Conservation (phyloP, 768 basidiomycete species). For the Boletus rex-veris region DNA sequence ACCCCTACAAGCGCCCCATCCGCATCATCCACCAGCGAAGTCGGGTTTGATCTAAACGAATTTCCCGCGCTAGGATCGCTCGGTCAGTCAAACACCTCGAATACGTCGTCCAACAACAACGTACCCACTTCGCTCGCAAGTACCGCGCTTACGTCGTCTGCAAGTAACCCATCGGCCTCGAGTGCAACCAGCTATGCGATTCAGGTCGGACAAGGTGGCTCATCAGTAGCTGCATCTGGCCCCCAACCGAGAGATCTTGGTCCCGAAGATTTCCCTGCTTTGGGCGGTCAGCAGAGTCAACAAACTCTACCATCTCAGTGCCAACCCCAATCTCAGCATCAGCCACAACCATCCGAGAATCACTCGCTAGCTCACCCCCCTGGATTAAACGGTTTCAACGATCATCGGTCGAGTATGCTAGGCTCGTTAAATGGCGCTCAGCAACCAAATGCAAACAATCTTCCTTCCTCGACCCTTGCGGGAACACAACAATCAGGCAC, state of each 20-base stretch:
- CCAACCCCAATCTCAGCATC: slow-evolving; percentile 30
- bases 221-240: slow-evolving; percentile 8
- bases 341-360: slow-evolving; percentile 31
- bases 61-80: slow-evolving; percentile 82
- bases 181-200: slow-evolving; percentile 72
- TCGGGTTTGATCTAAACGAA: slow-evolving; percentile 81
- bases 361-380: slow-evolving; percentile 55
- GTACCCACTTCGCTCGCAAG: slow-evolving; percentile 23
- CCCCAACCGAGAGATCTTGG: slow-evolving; percentile 48
- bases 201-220: slow-evolving; percentile 61
- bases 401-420: slow-evolving; percentile 54
- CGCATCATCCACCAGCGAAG: slow-evolving; percentile 65
- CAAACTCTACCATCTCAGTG: slow-evolving; percentile 24
- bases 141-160: slow-evolving; percentile 22
- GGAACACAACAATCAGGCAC: slow-evolving; percentile 49
- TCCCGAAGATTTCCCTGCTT: slow-evolving; percentile 87
- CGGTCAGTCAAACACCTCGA: slow-evolving; percentile 42
- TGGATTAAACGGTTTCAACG: slow-evolving; percentile 65
- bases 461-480: slow-evolving; percentile 32
- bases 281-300: slow-evolving; percentile 59
- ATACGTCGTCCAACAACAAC: slow-evolving; percentile 35
- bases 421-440: slow-evolving; percentile 42
- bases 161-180: slow-evolving; percentile 29
- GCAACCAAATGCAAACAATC: slow-evolving; percentile 17
- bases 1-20: slow-evolving; percentile 50